phyloP scores from a whole-genome alignment of 768 basidiomycete species.

The Coprinellus micaceus region DNA sequence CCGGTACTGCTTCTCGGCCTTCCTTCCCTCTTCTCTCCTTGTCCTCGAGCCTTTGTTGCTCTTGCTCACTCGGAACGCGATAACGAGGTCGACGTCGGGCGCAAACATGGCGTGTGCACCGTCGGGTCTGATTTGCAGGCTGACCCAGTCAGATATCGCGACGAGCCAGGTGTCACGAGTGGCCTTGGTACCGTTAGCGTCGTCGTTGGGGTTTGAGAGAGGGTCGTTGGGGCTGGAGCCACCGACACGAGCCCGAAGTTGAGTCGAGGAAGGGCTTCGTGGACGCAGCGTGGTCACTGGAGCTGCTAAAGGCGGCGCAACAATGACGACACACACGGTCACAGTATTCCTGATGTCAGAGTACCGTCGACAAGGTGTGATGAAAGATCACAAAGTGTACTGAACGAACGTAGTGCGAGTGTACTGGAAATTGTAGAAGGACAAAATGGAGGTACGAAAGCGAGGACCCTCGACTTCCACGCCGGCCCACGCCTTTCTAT shows the following conservation, averaged over 20 bases:
- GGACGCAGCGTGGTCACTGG: slow-evolving; percentile 10
- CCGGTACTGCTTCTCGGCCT: slow-evolving; percentile 67
- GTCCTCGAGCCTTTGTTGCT: slow-evolving; percentile 53
- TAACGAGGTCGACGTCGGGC: slow-evolving; percentile 68
- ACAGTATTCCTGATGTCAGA: no score
- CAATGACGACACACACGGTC: slow-evolving; percentile 9
- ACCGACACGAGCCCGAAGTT: neutral
- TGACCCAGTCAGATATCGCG: neutral
- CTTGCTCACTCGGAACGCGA: slow-evolving; percentile 60
- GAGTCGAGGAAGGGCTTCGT: neutral
- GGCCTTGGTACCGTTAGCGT: neutral
- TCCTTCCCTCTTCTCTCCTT: slow-evolving; percentile 55
- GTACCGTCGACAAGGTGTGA: no score
- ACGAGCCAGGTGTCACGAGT: slow-evolving; percentile 2
- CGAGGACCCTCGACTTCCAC: no score
- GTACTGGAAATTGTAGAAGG: no score
- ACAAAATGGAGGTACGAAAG: no score
- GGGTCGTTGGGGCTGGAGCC: neutral
- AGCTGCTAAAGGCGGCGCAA: neutral
- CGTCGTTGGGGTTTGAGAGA: no score
- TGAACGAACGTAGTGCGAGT: no score
- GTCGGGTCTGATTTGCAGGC: slow-evolving; percentile 2
- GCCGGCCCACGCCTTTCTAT: no score
- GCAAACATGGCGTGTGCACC: slow-evolving; percentile 10
- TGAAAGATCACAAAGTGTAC: no score